Percentiles rank a stretch among this genome's conserved stretches.
Evolutionary conservation across 495 filamentous ascomycete species (phyloP).

Genomic region (Chaetomium tenue): DNA sequence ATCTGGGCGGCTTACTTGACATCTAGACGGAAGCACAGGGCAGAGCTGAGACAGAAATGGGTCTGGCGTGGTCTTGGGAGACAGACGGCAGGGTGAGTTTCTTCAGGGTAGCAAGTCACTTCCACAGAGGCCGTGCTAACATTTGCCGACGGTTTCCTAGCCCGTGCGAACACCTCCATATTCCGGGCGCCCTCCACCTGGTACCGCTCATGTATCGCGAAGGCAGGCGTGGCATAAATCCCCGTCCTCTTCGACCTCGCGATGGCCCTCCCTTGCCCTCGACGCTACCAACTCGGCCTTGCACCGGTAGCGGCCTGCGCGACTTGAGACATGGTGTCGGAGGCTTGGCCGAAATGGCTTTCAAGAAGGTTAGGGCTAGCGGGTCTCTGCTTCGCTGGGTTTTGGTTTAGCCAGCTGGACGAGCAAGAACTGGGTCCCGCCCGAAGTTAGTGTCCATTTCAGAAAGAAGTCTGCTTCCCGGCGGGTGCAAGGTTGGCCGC

Average conservation of each 20-base stretch:
- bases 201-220: constrained; percentile 62
- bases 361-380: constrained; percentile 66
- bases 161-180: constrained; percentile 54
- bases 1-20: constrained; percentile 64
- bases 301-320: constrained; percentile 57
- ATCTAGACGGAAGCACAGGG: constrained; percentile 27
- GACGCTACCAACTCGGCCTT: constrained; percentile 64
- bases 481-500: constrained; percentile 26
- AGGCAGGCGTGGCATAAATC: constrained; percentile 73
- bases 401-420: constrained; percentile 66
- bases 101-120: constrained; percentile 16
- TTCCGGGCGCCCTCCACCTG: constrained; percentile 66
- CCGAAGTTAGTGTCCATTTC: constrained; percentile 68
- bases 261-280: constrained; percentile 61
- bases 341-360: constrained; percentile 73
- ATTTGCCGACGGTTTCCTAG: constrained; percentile 40
- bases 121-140: constrained; percentile 15
- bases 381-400: constrained; percentile 55
- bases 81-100: constrained; percentile 8
- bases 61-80: background rate
- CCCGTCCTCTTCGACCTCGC: constrained; percentile 61
- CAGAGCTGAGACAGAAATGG: background rate
- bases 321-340: constrained; percentile 67
- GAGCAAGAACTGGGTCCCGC: constrained; percentile 43
- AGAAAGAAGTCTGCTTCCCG: constrained; percentile 70